These are phyloP conservation scores for Dissophora ornata DNA, from an alignment of 192 early-diverging fungal genomes.

Conservation along the genomic window DNA sequence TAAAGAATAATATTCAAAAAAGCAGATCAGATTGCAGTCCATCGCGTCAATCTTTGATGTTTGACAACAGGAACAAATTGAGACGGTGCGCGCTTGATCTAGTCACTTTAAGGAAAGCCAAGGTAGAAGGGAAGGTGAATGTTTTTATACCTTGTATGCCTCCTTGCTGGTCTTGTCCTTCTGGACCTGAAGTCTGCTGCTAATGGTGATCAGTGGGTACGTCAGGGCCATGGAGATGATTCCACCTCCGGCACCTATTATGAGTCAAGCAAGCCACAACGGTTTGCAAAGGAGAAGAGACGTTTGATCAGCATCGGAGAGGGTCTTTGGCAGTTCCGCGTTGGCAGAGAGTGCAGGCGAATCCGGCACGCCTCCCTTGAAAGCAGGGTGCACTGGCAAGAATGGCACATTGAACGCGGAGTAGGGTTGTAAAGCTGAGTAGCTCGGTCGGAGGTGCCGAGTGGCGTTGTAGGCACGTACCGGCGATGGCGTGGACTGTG, in stretches of 20 bases:
- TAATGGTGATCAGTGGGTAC: slow-evolving; percentile 88
- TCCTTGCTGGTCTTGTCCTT: slow-evolving; percentile 68
- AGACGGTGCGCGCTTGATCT: no score
- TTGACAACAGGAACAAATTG: no score
- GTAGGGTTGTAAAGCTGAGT: no score
- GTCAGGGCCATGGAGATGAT: slow-evolving; percentile 94
- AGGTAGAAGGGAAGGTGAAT: no score
- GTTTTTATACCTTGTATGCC: slow-evolving; percentile 72
- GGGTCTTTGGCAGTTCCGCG: no score
- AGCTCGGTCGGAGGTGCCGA: no score
- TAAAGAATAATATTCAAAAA: slow-evolving; percentile 18
- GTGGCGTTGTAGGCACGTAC: slow-evolving; percentile 51
- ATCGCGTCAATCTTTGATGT: background rate
- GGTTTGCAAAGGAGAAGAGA: no score
- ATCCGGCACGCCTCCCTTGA: no score
- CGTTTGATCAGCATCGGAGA: no score
- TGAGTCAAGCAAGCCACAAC: background rate
- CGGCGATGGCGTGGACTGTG: slow-evolving; percentile 70
- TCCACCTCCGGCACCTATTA: slow-evolving; percentile 83
- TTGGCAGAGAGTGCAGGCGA: no score
- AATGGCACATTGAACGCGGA: no score
- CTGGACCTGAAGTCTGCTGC: slow-evolving; percentile 84
- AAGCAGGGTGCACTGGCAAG: no score
- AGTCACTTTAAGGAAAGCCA: slow-evolving; percentile 52
- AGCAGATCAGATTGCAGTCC: background rate